Base-by-base conservation (phyloP, 2,329 filamentous ascomycete species). In the Fusarium poae region DNA sequence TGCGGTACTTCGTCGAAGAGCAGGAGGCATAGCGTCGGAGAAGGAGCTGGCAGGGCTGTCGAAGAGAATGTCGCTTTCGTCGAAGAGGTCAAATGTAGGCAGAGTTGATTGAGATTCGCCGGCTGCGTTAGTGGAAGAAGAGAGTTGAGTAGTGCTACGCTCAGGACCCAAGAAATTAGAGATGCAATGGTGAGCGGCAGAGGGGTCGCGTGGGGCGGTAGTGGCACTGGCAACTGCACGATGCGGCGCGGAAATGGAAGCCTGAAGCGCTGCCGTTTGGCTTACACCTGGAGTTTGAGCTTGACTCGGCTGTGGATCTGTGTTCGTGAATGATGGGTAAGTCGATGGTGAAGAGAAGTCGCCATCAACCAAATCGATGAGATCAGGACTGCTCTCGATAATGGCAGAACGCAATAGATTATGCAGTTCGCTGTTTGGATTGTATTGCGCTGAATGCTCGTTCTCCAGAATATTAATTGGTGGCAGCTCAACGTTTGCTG, bases 331-430 rank as follows among this genome's bases (percentile, higher is more conserved):
- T 39, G 74, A 66, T 7, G 78, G 77, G 50, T 80, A 80, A 16
- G 67, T 74, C 21, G 79, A 79, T 23, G 79, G 79, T 4, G 79
- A 80, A 12, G 78, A 80, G 54, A 79, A 78, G 16, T 78, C 73
- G 51, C 61, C 62, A 39, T 75, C 72, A 40, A 70, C 62, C 27
- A 80, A 55, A n/a, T 61, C 67, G 40, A 53, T 54, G 21, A 80
- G 63, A 35, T 71, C 72, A 18, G 67, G 57, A 40, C 77, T n/a
- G n/a, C n/a, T 71, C 25, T 77, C 74, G 40, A 67, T 39, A 50
- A 60, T 54, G 34, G 57, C 40, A 25, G 49, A 32, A 10, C 44
- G 25, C 20, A 69, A 43, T 25, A 52, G 45, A 30, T 68, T 49
- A 18, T 61, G 43, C 25, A 64, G 44, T 12, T 53, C 52, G 44